phyloP scores from a whole-genome alignment of 2,329 filamentous ascomycete genomes.

The Metarhizium robertsii region DNA sequence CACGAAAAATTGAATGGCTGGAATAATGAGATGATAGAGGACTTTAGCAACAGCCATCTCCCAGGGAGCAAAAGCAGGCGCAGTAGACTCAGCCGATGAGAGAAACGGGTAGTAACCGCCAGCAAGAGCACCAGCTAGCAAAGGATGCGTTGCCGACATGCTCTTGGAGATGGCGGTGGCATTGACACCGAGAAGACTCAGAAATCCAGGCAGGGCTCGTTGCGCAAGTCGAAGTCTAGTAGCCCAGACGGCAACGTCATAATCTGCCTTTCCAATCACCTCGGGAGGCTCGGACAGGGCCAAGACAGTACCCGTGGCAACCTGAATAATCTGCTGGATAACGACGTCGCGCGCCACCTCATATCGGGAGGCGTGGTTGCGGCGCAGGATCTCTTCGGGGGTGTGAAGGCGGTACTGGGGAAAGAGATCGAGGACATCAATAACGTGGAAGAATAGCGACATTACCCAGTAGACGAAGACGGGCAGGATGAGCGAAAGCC shows the following conservation, averaged over 20 bases:
- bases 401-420: slow-evolving; percentile 91
- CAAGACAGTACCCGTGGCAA: slow-evolving; percentile 57
- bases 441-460: slow-evolving; percentile 76
- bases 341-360: slow-evolving; percentile 87
- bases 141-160: slow-evolving; percentile 59
- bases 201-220: slow-evolving; percentile 61
- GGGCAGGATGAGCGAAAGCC: slow-evolving; percentile 66
- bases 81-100: slow-evolving; percentile 44
- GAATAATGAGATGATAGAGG: slow-evolving; percentile 73
- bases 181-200: slow-evolving; percentile 68
- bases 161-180: slow-evolving; percentile 66
- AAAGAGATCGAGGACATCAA: slow-evolving; percentile 79
- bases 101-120: slow-evolving; percentile 76
- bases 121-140: slow-evolving; percentile 64
- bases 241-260: slow-evolving; percentile 86
- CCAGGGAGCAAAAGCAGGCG: slow-evolving; percentile 74
- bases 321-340: slow-evolving; percentile 85
- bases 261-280: slow-evolving; percentile 66
- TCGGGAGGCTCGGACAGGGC: slow-evolving; percentile 65
- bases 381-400: slow-evolving; percentile 77
- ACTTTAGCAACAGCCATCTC: slow-evolving; percentile 65
- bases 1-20: slow-evolving; percentile 64
- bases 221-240: slow-evolving; percentile 72
- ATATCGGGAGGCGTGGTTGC: slow-evolving; percentile 77
- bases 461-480: slow-evolving; percentile 81